Evolutionary conservation across 441 rosid genomes (phyloP), one percentile per base, ranked within the genome.

Genomic region (Erodium moschatum): DNA sequence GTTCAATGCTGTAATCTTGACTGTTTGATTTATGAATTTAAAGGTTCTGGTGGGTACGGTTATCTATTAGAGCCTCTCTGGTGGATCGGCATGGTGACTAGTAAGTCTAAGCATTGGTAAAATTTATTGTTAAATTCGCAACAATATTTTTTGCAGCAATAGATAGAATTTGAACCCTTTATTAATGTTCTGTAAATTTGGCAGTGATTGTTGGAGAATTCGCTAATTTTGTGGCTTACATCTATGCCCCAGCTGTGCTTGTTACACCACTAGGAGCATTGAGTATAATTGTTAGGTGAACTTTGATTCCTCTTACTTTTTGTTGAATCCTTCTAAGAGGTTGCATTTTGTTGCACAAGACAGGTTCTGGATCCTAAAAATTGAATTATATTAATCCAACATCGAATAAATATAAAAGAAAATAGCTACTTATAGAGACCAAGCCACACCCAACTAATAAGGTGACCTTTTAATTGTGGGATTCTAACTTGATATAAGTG

Each of bases 61-160:
- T 87, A 87, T 66, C 70, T 87, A 74, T 74, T 80, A 76, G 87
- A 87, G 83, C 92, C 92, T 7, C 81, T 87, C 1, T 87, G 92
- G 92, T 87, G 92, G 92, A 31, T 85, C 8, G 92, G 92, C 77
- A 85, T 87, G 92, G 33, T 85, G 18, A 87, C 92, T 33, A 85
- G 92, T 87, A 76, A 75, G 92, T 75, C 72, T 12, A 9, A 7
- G 48, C 11, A 20, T 21, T 15, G 70, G 20, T 46, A 6, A 10
- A 46, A 2, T 46, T 10, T 46, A 46, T 46, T 10, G 52, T 73
- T 21, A 31, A 66, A 52, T 7, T 70, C 18, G 24, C 10, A 18
- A 54, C 6, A 35, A 35, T 35, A 54, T 56, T 16, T 4, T 0
- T 56, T 15, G 63, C 10, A 56, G 6, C 1, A 12, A 7, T 46